These are phyloP conservation scores for Tephrocybe rancida DNA, from an alignment of 768 basidiomycete species.

Conservation along the genomic window DNA sequence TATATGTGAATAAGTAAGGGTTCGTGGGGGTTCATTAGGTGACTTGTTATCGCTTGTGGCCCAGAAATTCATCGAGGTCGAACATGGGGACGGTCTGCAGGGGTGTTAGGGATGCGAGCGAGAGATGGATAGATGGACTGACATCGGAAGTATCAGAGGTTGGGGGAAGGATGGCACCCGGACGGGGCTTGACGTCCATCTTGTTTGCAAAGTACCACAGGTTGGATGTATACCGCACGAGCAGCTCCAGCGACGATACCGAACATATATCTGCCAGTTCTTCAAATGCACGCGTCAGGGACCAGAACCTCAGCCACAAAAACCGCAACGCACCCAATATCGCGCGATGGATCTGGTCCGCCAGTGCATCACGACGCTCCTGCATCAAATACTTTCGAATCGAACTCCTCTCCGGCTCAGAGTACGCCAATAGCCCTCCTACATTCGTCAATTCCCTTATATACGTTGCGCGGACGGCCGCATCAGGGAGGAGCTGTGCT, in stretches of 20 bases:
- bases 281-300: slow-evolving; percentile 23
- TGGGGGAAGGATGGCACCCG: slow-evolving; percentile 51
- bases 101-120: slow-evolving; percentile 6
- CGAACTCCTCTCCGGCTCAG: slow-evolving; percentile 74
- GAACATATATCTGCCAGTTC: slow-evolving; percentile 53
- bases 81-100: slow-evolving; percentile 51
- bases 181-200: slow-evolving; percentile 45
- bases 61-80: slow-evolving; percentile 55
- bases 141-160: slow-evolving; percentile 37
- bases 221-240: slow-evolving; percentile 64
- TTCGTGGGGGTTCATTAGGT: not conserved
- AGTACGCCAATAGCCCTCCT: slow-evolving; percentile 81
- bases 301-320: not conserved
- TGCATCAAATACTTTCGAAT: slow-evolving; percentile 76
- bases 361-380: slow-evolving; percentile 77
- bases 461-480: slow-evolving; percentile 62
- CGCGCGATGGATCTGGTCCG: slow-evolving; percentile 87
- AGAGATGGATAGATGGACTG: slow-evolving; percentile 4
- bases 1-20: slow-evolving; percentile 6
- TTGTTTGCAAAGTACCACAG: slow-evolving; percentile 63
- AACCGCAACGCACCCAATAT: slow-evolving; percentile 66
- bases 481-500: slow-evolving; percentile 55
- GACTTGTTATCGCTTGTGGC: slow-evolving; percentile 42
- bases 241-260: slow-evolving; percentile 64
- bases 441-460: slow-evolving; percentile 74